Base-by-base conservation (phyloP, 768 basidiomycete species). In the Phaffia australis region DNA sequence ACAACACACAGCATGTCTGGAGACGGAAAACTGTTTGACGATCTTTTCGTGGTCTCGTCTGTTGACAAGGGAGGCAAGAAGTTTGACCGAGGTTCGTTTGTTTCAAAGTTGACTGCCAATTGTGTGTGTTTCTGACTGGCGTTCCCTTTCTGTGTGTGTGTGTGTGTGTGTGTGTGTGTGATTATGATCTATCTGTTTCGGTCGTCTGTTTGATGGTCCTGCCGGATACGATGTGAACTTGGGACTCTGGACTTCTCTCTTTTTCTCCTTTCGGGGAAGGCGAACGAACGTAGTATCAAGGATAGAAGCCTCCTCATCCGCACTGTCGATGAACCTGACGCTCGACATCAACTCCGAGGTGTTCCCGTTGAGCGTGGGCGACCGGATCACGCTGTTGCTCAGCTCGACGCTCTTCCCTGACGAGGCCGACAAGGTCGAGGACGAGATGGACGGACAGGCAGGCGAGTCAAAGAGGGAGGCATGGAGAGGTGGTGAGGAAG, bases 341-440 rank as follows among this genome's bases (percentile, higher is more conserved):
- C 81, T 99, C 69, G 95, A 99, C 78, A 90, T 89, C 68, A 95
- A 97, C 76, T 80, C 85, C 71, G 95, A 99, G 75, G 80, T 99
- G 15, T 89, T 92, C 72, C 87, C 88, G 5, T 78, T 98, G 35
- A 71, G 80, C 55, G 72, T 77, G 29, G 83, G 81, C 35, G 84
- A 92, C 69, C 84, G 80, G 61, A 86, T 98, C 75, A 85, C 91
- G 1, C 78, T 99, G 68, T 89, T 89, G 8, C 81, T 99, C 27
- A 88, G 93, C 0, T 68, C 73, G 16, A 71, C 73, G 3, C 65
- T 77, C 15, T 56, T 73, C 18, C 69, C 70, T 1, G 69, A 68
- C 50, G 72, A 71, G 30, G 75, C 72, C 61, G 61, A 60, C 25
- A 67, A 66, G 7, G 71, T 25, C 19, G 73, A 58, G 19, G 58